Evolutionary conservation across 129 eudicot species (phyloP).

Genomic region (Ambrosia trifida): DNA sequence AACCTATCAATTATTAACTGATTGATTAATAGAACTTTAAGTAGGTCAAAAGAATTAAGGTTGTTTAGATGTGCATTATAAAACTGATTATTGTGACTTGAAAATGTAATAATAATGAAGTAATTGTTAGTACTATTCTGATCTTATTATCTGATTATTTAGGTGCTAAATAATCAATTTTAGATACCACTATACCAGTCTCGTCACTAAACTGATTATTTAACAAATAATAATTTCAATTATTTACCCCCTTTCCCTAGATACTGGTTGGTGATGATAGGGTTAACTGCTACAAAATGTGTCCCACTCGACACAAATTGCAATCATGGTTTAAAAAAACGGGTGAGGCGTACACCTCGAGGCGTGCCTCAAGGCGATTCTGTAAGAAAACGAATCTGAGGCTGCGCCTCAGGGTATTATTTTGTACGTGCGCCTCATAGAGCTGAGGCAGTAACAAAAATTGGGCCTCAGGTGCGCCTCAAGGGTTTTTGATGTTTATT

Average conservation of each 20-base stretch:
- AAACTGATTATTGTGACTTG: neutral
- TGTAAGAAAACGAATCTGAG: too few relatives aligned
- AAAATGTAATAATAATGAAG: neutral
- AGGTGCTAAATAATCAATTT: neutral
- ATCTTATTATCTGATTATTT: constrained; percentile 12
- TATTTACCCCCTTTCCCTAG: neutral
- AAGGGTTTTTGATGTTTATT: too few relatives aligned
- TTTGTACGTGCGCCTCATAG: too few relatives aligned
- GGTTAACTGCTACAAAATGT: neutral
- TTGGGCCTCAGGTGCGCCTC: too few relatives aligned
- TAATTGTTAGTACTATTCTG: neutral
- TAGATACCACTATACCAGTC: neutral
- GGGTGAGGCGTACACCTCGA: too few relatives aligned
- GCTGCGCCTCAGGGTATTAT: too few relatives aligned
- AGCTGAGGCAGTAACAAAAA: too few relatives aligned
- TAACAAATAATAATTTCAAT: neutral
- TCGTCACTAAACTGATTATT: neutral
- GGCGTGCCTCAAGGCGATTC: too few relatives aligned
- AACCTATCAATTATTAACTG: constrained; percentile 45
- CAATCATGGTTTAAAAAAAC: too few relatives aligned
- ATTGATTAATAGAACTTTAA: neutral
- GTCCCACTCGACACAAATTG: neutral
- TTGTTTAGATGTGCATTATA: neutral
- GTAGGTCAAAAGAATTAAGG: neutral
- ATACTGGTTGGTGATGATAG: neutral